These are phyloP conservation scores for Phycomyces nitens DNA, from an alignment of 192 early-diverging fungal genomes.

Conservation along the genomic window DNA sequence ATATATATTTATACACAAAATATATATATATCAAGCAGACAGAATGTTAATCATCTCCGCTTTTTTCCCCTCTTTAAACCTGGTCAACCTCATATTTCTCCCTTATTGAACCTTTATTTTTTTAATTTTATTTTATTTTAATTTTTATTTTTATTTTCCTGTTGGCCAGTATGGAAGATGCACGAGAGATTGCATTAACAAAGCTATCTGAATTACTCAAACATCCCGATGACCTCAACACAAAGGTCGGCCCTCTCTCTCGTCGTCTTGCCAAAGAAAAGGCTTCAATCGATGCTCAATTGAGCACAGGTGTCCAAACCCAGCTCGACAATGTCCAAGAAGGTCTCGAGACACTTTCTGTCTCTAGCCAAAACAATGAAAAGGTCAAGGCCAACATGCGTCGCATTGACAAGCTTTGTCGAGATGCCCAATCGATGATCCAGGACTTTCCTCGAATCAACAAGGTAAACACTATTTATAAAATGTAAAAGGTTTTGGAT, in stretches of 20 bases:
- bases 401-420: conserved; percentile 82
- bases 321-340: conserved; percentile 89
- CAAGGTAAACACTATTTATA: conserved; percentile 55
- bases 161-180: conserved; percentile 38
- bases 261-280: conserved; percentile 86
- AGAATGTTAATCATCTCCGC: too few species aligned
- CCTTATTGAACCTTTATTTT: neutral
- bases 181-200: conserved; percentile 73
- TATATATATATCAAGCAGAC: too few species aligned
- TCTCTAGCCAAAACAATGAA: conserved; percentile 60
- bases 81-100: too few species aligned
- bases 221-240: conserved; percentile 92
- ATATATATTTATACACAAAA: too few species aligned
- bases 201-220: conserved; percentile 80
- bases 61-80: too few species aligned
- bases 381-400: conserved; percentile 72
- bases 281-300: conserved; percentile 89
- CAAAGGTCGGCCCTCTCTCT: conserved; percentile 75
- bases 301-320: conserved; percentile 89
- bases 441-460: conserved; percentile 88
- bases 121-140: neutral
- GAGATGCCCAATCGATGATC: conserved; percentile 81
- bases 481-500: neutral
- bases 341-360: conserved; percentile 74
- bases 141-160: neutral